Conservation (phyloP, 2,329 filamentous ascomycete species). For the Penicillium palitans region DNA sequence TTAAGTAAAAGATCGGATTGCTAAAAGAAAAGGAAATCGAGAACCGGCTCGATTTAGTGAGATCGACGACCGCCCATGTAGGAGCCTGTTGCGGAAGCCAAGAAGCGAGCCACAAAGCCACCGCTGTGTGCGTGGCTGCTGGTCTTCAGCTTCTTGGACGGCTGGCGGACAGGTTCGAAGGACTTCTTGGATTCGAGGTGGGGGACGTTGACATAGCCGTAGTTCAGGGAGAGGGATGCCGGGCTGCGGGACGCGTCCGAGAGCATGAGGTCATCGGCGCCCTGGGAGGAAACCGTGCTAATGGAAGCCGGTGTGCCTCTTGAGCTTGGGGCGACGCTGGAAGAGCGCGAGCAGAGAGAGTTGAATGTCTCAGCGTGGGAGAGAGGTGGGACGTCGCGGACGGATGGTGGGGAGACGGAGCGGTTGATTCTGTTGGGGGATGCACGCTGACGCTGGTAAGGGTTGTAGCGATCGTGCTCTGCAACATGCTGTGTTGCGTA, state of each 20-base stretch:
- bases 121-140: conserved; percentile 31
- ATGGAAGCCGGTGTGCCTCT: conserved; percentile 47
- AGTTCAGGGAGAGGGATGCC: conserved; percentile 28
- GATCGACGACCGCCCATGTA: conserved; percentile 44
- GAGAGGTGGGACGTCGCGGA: conserved; percentile 46
- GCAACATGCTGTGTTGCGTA: conserved; percentile 30
- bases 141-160: conserved; percentile 45
- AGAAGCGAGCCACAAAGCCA: conserved; percentile 46
- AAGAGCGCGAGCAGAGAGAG: conserved; percentile 46
- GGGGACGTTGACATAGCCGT: conserved; percentile 39
- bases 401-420: conserved; percentile 47
- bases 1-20: conserved; percentile 4
- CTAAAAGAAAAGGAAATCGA: conserved; percentile 12
- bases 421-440: conserved; percentile 39
- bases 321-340: conserved; percentile 46
- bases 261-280: conserved; percentile 37
- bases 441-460: conserved; percentile 38
- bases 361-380: conserved; percentile 44
- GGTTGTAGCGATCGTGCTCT: conserved; percentile 40
- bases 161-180: conserved; percentile 33
- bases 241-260: conserved; percentile 38
- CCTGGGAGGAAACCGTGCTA: conserved; percentile 40
- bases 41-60: conserved; percentile 28
- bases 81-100: conserved; percentile 44
- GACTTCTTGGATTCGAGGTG: conserved; percentile 34